Evolutionary conservation across 2,329 filamentous ascomycete species (phyloP), one percentile per base, ranked within the genome.

Genomic region (Botrytis paeoniae): DNA sequence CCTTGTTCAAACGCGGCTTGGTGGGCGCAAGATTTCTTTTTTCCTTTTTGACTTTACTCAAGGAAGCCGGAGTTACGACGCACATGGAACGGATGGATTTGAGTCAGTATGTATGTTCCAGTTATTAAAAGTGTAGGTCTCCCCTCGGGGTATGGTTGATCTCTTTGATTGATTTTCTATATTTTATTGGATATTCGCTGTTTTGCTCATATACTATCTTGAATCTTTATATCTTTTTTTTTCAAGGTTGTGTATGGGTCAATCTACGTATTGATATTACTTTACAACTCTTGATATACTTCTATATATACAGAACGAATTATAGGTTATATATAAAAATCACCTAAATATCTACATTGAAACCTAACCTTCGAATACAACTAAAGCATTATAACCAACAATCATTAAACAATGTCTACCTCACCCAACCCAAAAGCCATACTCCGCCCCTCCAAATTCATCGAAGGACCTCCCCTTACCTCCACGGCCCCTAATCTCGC

Each of bases 401-500:
- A 16, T 3, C n/a, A 45, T 32, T 6, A 61, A 54, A 54, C n/a
- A 51, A 65, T 65, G 60, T 54, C 69, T 41, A 41, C 48, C 32
- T 59, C 64, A 69, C 51, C 62, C 16, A 32, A 16, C 14, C 18
- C 45, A 2, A 64, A 64, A 57, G 7, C 69, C 29, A 61, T 60
- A 20, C 60, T 54, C 14, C 73, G 74, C 8, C 70, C 48, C 51
- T 75, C 74, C 16, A 70, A 66, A 66, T 75, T 75, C 62, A 74
- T 74, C 54, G 74, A 75, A 69, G 74, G 73, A 10, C 39, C 43
- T 10, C 74, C 74, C 12, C 61, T 71, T 43, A 74, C 74, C 18
- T 64, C 59, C n/a, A 72, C 62, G 39, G 41, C 51, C 14, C 70
- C 70, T 41, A 69, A 74, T 35, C 70, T 70, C 43, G 48, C 63